phyloP scores from a whole-genome alignment of 495 filamentous ascomycete genomes.

The Astrothelium subdiscretum region DNA sequence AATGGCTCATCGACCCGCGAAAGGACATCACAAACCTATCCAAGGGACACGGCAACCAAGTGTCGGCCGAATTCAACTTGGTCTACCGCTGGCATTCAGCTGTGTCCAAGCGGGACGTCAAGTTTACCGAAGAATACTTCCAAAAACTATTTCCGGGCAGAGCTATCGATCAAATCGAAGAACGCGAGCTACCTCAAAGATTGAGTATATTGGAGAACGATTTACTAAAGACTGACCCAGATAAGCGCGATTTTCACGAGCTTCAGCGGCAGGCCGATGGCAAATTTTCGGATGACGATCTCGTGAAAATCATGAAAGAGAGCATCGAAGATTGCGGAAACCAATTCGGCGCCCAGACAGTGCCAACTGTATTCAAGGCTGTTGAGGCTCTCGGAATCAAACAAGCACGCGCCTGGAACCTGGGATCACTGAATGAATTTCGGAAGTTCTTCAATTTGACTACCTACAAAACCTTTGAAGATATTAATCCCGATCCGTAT shows the following conservation, averaged over 20 bases:
- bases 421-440: conserved; percentile 81
- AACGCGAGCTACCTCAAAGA: conserved; percentile 3
- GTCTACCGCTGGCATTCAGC: conserved; percentile 63
- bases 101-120: conserved; percentile 50
- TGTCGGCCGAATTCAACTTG: conserved; percentile 61
- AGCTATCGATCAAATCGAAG: conserved; percentile 8
- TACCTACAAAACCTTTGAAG: conserved; percentile 66
- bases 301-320: conserved; percentile 47
- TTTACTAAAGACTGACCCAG: conserved; percentile 20
- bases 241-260: conserved; percentile 44
- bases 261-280: conserved; percentile 41
- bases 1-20: conserved; percentile 30
- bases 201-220: conserved; percentile 24
- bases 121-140: conserved; percentile 53
- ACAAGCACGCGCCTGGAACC: conserved; percentile 71
- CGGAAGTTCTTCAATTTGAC: conserved; percentile 66
- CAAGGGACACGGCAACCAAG: conserved; percentile 50
- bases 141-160: conserved; percentile 28
- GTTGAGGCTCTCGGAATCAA: conserved; percentile 81
- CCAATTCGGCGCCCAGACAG: conserved; percentile 60
- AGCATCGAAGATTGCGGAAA: conserved; percentile 38
- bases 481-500: conserved; percentile 71
- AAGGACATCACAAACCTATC: conserved; percentile 27
- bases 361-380: conserved; percentile 58
- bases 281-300: conserved; percentile 48